phyloP scores from a whole-genome alignment of 306 rosid genomes.

The Trichosanthes truncata region DNA sequence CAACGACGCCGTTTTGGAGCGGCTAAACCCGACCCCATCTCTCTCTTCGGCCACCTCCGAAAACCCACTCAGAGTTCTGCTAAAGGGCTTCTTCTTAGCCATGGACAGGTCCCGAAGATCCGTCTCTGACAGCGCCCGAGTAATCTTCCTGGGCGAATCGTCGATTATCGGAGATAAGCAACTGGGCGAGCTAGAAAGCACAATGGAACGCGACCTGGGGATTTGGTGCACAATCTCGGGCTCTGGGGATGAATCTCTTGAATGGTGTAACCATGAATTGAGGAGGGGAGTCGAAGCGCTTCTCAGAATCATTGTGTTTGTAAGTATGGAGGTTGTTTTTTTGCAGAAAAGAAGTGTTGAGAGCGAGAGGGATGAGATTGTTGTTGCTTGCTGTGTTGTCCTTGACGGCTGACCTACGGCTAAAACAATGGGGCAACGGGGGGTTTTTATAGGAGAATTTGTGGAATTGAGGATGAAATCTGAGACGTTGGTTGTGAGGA shows the following conservation, averaged over 20 bases:
- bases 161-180: constrained; percentile 19
- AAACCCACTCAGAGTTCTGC: constrained; percentile 16
- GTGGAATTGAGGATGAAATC: not conserved
- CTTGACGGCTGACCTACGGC: not conserved
- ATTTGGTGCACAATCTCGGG: constrained; percentile 25
- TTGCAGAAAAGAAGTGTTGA: not conserved
- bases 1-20: constrained; percentile 31
- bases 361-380: not conserved
- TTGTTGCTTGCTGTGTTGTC: not conserved
- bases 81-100: constrained; percentile 20
- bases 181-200: constrained; percentile 20
- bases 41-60: constrained; percentile 19
- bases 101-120: constrained; percentile 31
- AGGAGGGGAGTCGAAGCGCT: constrained; percentile 46
- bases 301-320: constrained; percentile 33
- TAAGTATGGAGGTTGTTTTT: not conserved
- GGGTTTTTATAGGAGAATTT: not conserved
- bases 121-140: constrained; percentile 37
- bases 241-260: constrained; percentile 33
- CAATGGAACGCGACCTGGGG: constrained; percentile 26
- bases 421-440: not conserved
- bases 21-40: constrained; percentile 15
- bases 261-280: constrained; percentile 29
- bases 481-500: not conserved
- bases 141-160: constrained; percentile 16